Percentiles rank a stretch among this genome's conserved stretches.
Conservation (phyloP, 768 basidiomycete species). For the Phanerochaete carnosa region DNA sequence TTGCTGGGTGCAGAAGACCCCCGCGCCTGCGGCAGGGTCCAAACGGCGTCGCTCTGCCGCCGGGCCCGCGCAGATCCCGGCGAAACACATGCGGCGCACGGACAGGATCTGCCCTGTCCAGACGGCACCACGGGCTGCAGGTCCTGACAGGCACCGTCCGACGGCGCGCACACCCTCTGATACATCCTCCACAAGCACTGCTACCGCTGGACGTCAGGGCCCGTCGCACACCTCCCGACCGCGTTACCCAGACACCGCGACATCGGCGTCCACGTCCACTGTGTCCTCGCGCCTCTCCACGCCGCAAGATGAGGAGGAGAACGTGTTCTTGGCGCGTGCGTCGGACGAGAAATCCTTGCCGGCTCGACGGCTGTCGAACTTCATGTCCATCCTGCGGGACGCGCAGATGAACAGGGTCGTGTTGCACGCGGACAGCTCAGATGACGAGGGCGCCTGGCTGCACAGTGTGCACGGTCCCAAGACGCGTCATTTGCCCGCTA, state of each 20-base stretch:
- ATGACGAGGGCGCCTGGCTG: neutral
- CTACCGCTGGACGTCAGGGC: neutral
- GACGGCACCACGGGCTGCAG: neutral
- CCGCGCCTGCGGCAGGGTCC: constrained; percentile 10
- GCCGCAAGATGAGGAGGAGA: constrained; percentile 1
- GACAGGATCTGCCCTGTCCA: neutral
- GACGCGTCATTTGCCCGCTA: neutral
- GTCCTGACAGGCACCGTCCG: neutral
- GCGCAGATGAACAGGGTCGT: constrained; percentile 4
- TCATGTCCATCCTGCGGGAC: constrained; percentile 2
- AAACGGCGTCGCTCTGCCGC: neutral
- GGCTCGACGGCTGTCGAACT: neutral
- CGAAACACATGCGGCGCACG: neutral
- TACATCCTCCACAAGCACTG: neutral
- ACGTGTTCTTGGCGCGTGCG: neutral
- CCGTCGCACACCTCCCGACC: neutral
- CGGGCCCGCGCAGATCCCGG: neutral
- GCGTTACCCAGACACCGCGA: neutral
- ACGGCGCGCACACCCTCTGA: neutral
- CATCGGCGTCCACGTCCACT: neutral
- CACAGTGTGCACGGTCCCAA: neutral
- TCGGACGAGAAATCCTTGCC: neutral
- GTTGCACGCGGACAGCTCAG: constrained; percentile 1
- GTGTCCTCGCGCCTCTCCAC: neutral
- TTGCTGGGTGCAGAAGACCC: constrained; percentile 42